Percentiles rank a stretch among this genome's conserved stretches.
phyloP scores from a whole-genome alignment of 352 stramenopile genomes.

The Pythium sukuiense region DNA sequence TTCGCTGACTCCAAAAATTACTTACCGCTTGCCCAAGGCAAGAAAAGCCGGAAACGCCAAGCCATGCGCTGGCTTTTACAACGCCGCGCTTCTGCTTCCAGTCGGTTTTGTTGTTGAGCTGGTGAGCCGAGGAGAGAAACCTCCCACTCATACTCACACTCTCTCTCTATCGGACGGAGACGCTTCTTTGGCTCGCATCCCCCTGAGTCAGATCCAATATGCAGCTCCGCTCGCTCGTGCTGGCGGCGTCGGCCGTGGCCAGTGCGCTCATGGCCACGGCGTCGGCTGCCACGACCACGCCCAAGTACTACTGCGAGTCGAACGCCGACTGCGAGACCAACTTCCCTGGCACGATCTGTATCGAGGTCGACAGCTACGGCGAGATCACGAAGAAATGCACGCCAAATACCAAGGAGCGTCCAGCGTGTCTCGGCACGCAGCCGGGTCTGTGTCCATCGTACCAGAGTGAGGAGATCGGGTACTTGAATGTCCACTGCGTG shows the following conservation, averaged over 20 bases:
- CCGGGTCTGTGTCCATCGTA: constrained; percentile 79
- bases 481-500: constrained; percentile 82
- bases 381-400: constrained; percentile 80
- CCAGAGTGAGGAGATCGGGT: constrained; percentile 66
- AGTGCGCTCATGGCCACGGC: constrained; percentile 12
- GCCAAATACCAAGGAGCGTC: constrained; percentile 71
- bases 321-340: constrained; percentile 71
- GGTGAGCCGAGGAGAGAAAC: not conserved
- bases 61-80: constrained; percentile 6
- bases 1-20: constrained; percentile 10
- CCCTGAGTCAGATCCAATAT: constrained; percentile 27
- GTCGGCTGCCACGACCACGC: constrained; percentile 33
- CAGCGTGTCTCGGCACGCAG: constrained; percentile 68
- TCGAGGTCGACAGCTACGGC: constrained; percentile 76
- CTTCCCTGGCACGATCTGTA: constrained; percentile 72
- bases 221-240: constrained; percentile 41
- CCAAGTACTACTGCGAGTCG: constrained; percentile 58
- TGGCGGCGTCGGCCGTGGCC: constrained; percentile 34
- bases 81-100: constrained; percentile 7
- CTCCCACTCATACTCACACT: constrained; percentile 1
- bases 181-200: not conserved
- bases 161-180: constrained; percentile 4
- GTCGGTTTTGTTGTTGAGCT: not conserved
- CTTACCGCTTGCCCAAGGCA: not conserved
- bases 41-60: not conserved